Evolutionary conservation across 768 basidiomycete genomes (phyloP).

Genomic region (Boletus edulis): DNA sequence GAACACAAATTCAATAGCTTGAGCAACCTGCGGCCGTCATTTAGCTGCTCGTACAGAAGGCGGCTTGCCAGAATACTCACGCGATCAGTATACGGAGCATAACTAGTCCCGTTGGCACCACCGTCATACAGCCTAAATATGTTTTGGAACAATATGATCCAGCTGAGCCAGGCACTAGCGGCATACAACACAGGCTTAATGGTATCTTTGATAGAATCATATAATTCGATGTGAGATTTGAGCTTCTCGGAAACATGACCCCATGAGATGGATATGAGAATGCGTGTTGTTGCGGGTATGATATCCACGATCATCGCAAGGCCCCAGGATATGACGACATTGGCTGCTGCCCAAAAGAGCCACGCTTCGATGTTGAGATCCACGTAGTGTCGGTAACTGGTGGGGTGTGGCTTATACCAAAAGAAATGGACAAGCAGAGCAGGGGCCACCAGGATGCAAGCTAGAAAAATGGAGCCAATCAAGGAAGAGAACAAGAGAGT

Average conservation of each 20-base stretch:
- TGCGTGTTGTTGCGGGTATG: constrained; percentile 52
- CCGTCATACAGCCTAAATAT: constrained; percentile 59
- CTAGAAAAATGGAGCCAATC: constrained; percentile 66
- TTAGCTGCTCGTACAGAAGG: background rate
- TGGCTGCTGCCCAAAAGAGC: constrained; percentile 81
- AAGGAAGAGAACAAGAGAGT: constrained; percentile 68
- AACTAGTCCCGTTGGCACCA: constrained; percentile 39
- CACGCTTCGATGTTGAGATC: constrained; percentile 70
- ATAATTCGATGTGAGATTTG: constrained; percentile 66
- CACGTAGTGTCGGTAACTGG: constrained; percentile 55
- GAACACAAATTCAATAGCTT: constrained; percentile 72
- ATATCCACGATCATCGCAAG: constrained; percentile 72
- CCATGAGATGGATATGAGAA: constrained; percentile 60
- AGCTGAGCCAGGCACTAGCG: constrained; percentile 66
- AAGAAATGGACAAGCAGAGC: constrained; percentile 65
- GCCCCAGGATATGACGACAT: constrained; percentile 76
- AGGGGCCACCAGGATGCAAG: constrained; percentile 57
- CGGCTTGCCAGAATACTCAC: constrained; percentile 33
- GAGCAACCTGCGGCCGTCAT: constrained; percentile 40
- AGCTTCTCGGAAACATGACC: constrained; percentile 71
- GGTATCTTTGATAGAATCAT: constrained; percentile 65
- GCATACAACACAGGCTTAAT: constrained; percentile 74
- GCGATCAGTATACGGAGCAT: constrained; percentile 58
- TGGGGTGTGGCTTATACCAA: constrained; percentile 64
- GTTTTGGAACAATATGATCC: constrained; percentile 69